These are phyloP conservation scores for Fraxinus americana DNA, from an alignment of 257 asterid genomes.

Conservation along the genomic window DNA sequence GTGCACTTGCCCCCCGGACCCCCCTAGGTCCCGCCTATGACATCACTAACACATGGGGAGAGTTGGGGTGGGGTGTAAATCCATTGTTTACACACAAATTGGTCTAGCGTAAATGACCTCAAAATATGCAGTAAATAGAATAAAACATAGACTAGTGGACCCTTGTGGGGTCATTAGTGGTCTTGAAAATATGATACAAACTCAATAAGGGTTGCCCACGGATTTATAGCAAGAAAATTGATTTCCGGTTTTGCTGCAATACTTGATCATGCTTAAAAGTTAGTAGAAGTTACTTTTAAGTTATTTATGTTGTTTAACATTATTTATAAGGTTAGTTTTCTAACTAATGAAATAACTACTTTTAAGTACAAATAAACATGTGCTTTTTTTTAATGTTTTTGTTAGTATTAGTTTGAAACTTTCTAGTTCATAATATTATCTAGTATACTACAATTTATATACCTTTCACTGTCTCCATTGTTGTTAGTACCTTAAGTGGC, in stretches of 20 bases:
- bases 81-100: conserved; percentile 24
- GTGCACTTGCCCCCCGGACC: too few species aligned
- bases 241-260: not conserved
- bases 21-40: too few species aligned
- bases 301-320: too few species aligned
- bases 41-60: too few species aligned
- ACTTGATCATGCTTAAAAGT: too few species aligned
- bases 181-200: not conserved
- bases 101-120: not conserved
- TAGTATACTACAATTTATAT: not conserved
- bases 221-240: conserved; percentile 26
- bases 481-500: too few species aligned
- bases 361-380: too few species aligned
- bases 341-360: too few species aligned
- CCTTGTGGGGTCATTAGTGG: conserved; percentile 18
- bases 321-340: too few species aligned
- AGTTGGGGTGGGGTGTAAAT: conserved; percentile 27
- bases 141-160: conserved; percentile 12
- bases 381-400: too few species aligned
- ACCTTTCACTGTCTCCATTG: not conserved
- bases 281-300: too few species aligned
- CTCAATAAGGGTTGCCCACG: conserved; percentile 28
- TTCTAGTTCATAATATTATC: not conserved
- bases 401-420: too few species aligned
- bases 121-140: conserved; percentile 10